Base-by-base conservation (phyloP, 2,329 filamentous ascomycete species). In the Diaporthe longicolla region DNA sequence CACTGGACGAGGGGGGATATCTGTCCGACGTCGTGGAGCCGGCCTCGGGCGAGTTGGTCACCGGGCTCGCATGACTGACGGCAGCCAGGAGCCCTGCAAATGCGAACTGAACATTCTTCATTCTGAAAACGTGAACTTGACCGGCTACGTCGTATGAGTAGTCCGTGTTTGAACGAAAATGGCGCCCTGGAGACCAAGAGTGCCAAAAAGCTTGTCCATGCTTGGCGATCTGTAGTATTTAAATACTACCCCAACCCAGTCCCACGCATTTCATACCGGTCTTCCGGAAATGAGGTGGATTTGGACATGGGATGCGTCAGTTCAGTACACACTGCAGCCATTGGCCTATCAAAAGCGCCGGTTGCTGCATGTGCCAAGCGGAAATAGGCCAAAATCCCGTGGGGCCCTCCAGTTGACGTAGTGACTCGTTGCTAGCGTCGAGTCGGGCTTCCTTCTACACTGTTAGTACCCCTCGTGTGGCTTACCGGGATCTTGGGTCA, bases 1-100 rank as follows among this genome's bases (percentile, higher is more conserved):
- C 73, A 79, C 78, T 79, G 71, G 76, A 72, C 13, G 65, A 45
- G 24, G 78, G 78, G 43, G 78, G 78, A 32, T 73, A 79, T 7
- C 72, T 54, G 37, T 79, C 77, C 11, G 77, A 75, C 1, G 73
- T 76, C 19, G 70, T 75, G 11, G 70, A 63, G 17, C 75, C 75
- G 58, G 75, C 73, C 4, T 29, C 65, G 37, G 73, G 70, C 24
- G 69, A 70, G 65, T 76, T 68, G 43, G 26, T 66, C 48, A 71
- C 59, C 4, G 75, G 75, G 7, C 35, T 59, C 10, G 74, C 68
- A 24, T 40, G 40, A 7, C 43, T 55, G 37, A 75, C 17, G 32
- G 66, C 48, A 7, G 37, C 54, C 21, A 75, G 48, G 35, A 57
- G 45, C 24, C 35, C 68, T n/a, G 54, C 29, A 1, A 24, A 48